Base-by-base conservation (phyloP, 176 grass and related monocot genomes). In the Triticum monococcum region DNA sequence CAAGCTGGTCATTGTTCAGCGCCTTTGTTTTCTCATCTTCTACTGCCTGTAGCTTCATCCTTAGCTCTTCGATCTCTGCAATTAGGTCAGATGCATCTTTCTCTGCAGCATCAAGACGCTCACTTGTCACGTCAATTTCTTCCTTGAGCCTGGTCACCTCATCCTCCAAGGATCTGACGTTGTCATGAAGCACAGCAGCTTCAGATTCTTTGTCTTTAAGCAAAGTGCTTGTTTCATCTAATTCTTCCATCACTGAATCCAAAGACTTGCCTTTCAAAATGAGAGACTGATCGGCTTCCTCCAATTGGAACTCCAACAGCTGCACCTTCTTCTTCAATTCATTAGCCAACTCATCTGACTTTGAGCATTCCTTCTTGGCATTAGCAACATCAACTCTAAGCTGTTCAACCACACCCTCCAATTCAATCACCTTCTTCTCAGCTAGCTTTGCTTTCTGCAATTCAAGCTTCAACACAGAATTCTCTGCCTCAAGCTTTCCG, bases 171-270 rank as follows among this genome's bases (percentile, higher is more conserved):
- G 86, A 89, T 40, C 88, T 89, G 62, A 95, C 64, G 38, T 89
- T 94, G 54, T 92, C 90, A 46, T 62, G 79, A 93, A 98, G 86
- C 22, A 73, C 79, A 74, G 81, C 79, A 69, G 82, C 64, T 84
- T 92, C 81, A 8, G 86, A 91, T 82, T 95, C 88, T 89, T 69
- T 93, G 9, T 92, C 91, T 50, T 78, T 85, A 50, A 98, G 83
- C 73, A 93, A 70, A 65, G 62, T 73, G 45, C 72, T 91, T 70
- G 85, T 86, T 83, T 91, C 68, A 89, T 92, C 93, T 69, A 98
- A 74, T 59, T 95, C 90, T 80, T 91, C 81, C 59, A 86, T 90
- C 9, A 79, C 82, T 9, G 87, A 94, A 75, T 89, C 79, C 64
- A 95, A 68, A 50, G 93, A 90, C 35, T 94, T 84, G 2, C 68